Percentiles rank a stretch among this genome's conserved stretches.
Evolutionary conservation across 2,329 filamentous ascomycete species (phyloP).

Genomic region (Microcera coccophila): DNA sequence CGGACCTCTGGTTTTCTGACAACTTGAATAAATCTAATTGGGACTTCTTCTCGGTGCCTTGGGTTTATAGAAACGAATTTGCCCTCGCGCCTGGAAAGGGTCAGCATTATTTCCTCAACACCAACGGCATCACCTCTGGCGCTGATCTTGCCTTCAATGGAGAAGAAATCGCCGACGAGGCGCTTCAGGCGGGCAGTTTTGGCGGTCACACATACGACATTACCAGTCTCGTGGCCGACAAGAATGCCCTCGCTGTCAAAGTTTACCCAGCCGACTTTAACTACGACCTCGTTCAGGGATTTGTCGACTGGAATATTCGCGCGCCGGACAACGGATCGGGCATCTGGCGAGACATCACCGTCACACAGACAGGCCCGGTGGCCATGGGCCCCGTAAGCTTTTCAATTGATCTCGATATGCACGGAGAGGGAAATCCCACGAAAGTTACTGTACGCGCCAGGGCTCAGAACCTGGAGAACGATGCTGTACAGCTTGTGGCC

Average conservation of each 20-base stretch:
- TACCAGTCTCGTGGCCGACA: neutral
- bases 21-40: constrained; percentile 4
- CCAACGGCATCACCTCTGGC: constrained; percentile 4
- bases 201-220: constrained; percentile 3
- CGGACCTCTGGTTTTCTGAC: constrained; percentile 3
- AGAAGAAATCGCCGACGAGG: neutral
- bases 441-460: constrained; percentile 37
- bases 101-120: constrained; percentile 2
- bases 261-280: constrained; percentile 3
- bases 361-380: constrained; percentile 53
- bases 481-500: constrained; percentile 36
- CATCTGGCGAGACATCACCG: constrained; percentile 56
- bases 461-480: constrained; percentile 39
- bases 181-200: constrained; percentile 1
- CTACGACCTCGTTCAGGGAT: constrained; percentile 2
- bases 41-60: constrained; percentile 2
- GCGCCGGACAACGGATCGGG: constrained; percentile 61
- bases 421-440: constrained; percentile 20
- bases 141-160: constrained; percentile 4
- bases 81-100: neutral
- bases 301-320: constrained; percentile 19
- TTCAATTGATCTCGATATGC: constrained; percentile 36
- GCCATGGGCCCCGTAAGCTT: constrained; percentile 44
- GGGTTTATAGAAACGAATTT: constrained; percentile 3
- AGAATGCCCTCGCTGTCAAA: constrained; percentile 1